Evolutionary conservation across 2,329 filamentous ascomycete genomes (phyloP).

Genomic region (Fusarium praegraminearum): DNA sequence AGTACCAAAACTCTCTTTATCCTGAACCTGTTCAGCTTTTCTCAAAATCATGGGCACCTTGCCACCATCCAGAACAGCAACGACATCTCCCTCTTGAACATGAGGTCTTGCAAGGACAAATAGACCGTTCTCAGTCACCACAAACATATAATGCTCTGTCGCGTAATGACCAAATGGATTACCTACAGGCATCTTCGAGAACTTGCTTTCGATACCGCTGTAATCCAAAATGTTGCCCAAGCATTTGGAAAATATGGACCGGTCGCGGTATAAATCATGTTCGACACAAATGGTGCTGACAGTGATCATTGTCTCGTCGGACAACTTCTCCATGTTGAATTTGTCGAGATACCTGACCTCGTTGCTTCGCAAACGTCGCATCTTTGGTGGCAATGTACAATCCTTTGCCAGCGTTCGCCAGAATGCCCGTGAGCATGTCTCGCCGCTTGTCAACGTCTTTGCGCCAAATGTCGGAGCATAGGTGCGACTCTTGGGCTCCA

Average conservation of each 20-base stretch:
- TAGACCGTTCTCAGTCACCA: conserved; percentile 1
- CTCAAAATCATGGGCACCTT: conserved; percentile 26
- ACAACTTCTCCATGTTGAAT: not conserved
- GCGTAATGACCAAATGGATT: not conserved
- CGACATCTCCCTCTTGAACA: conserved; percentile 8
- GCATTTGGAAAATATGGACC: not conserved
- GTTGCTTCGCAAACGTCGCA: not conserved
- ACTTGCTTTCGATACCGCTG: not conserved
- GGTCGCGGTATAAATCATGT: not conserved
- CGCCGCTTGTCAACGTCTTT: not conserved
- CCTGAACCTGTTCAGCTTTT: not conserved
- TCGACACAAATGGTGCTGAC: not conserved
- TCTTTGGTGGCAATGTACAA: conserved; percentile 10
- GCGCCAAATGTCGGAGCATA: not conserved
- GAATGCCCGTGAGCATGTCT: conserved; percentile 8
- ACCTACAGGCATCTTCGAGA: not conserved
- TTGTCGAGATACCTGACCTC: conserved; percentile 5
- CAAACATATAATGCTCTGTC: not conserved
- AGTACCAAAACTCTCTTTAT: fast-evolving
- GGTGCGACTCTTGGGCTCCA: fast-evolving
- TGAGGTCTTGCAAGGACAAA: conserved; percentile 7
- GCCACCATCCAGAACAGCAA: conserved; percentile 24
- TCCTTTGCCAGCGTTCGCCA: conserved; percentile 25
- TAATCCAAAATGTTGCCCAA: not conserved
- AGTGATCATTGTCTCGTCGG: fast-evolving